Base-by-base conservation (phyloP, 2,329 filamentous ascomycete genomes). In the Venturiaceae sp. region DNA sequence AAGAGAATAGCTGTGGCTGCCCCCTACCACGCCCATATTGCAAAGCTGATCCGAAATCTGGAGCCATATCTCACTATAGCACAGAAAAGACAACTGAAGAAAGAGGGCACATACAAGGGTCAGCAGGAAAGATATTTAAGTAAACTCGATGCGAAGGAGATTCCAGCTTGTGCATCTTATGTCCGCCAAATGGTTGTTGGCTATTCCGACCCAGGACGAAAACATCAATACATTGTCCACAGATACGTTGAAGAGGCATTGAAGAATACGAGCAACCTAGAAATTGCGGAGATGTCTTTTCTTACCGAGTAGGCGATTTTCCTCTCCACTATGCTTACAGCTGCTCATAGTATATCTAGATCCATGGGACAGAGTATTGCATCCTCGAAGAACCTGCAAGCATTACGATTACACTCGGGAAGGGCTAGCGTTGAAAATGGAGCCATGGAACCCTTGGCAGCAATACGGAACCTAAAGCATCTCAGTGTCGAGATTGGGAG, bases 241-340 rank as follows among this genome's bases (percentile, higher is more conserved):
- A 56, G 53, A 41, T 56, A 56, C 11, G 53, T 56, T 21, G 53
- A 56, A 44, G 53, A 56, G 16, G 53, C 37, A 3, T 56, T 56
- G 28, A 56, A 36, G 14, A 56, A 37, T 21, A 44, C 41, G 53
- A 34, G 13, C 11, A 56, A 56, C 13, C 36, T 56, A 33, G 53
- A 56, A 26, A 56, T 56, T 3, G 14, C 41, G 36, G 53, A 56
- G 13, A 9, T 41, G 33, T 41, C 30, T n/a, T 44, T 56, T 44
- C 53, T 56, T 46, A 56, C 53, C 2, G 9, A 7, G 53, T 56
- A 34, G 23, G 53, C 5, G 26, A 5, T 33, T 21, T 6, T 21
- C 8, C 5, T 8, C 1, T 1, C 36, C 21, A 8, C 14, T 19
- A 21, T 14, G 11, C n/a, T 28, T 28, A 3, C 3, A 1, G 5